phyloP scores from a whole-genome alignment of 352 stramenopile genomes.

The Globisporangium mamillatum region DNA sequence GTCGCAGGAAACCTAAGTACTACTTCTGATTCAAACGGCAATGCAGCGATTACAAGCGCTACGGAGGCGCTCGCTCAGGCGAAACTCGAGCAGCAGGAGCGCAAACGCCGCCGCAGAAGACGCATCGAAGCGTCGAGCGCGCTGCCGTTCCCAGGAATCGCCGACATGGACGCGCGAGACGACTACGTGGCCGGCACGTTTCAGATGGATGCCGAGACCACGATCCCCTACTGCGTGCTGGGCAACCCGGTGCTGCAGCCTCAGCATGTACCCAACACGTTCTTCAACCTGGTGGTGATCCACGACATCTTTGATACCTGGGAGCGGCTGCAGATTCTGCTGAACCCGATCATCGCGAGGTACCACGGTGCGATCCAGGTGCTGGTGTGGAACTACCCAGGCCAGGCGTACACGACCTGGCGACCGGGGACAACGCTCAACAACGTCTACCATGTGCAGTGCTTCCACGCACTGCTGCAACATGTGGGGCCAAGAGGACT shows the following conservation, averaged over 20 bases:
- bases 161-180: slow-evolving; percentile 47
- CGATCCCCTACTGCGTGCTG: slow-evolving; percentile 90
- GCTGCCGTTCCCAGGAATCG: slow-evolving; percentile 44
- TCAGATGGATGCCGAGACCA: slow-evolving; percentile 92
- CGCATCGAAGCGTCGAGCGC: slow-evolving; percentile 39
- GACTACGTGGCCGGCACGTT: slow-evolving; percentile 62
- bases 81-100: slow-evolving; percentile 40
- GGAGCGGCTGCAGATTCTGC: slow-evolving; percentile 93
- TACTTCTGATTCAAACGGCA: neutral
- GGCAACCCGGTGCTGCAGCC: slow-evolving; percentile 32
- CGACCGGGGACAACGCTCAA: slow-evolving; percentile 85
- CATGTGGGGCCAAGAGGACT: slow-evolving; percentile 30
- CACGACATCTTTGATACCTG: slow-evolving; percentile 96
- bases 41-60: slow-evolving; percentile 28
- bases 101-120: slow-evolving; percentile 28
- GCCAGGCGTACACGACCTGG: slow-evolving; percentile 95
- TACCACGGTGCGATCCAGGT: slow-evolving; percentile 87
- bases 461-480: slow-evolving; percentile 82
- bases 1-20: neutral
- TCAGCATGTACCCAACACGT: slow-evolving; percentile 35
- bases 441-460: slow-evolving; percentile 90
- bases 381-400: slow-evolving; percentile 96
- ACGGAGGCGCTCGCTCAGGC: slow-evolving; percentile 40
- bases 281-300: slow-evolving; percentile 94
- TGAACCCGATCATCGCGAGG: slow-evolving; percentile 83